phyloP scores from a whole-genome alignment of 2,329 filamentous ascomycete species.

The Epichloe typhina region DNA sequence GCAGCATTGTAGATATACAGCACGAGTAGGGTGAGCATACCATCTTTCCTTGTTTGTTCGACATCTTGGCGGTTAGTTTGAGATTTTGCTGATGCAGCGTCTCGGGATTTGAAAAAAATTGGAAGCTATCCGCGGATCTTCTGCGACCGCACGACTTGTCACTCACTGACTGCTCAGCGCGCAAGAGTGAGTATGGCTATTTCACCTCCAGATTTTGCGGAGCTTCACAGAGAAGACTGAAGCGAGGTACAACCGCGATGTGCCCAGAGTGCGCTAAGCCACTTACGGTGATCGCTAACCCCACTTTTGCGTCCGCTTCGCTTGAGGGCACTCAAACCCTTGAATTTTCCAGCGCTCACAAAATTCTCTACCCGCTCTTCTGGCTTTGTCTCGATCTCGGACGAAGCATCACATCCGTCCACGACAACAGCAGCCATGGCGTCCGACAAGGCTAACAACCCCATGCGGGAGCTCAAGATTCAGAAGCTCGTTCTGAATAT shows the following conservation, averaged over 20 bases:
- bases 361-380: constrained; percentile 17
- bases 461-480: constrained; percentile 99
- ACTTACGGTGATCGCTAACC: background rate
- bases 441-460: constrained; percentile 85
- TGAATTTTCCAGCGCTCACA: constrained; percentile 24
- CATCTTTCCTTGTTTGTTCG: constrained; percentile 97
- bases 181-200: constrained; percentile 21
- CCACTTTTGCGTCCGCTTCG: constrained; percentile 14
- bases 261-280: constrained; percentile 18
- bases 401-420: constrained; percentile 23
- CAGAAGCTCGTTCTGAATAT: constrained; percentile 99
- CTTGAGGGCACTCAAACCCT: constrained; percentile 30
- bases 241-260: constrained; percentile 18
- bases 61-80: constrained; percentile 20
- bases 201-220: constrained; percentile 31
- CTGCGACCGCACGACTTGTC: constrained; percentile 23
- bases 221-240: constrained; percentile 30
- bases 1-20: constrained; percentile 17
- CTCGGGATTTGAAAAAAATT: constrained; percentile 30
- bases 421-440: constrained; percentile 28
- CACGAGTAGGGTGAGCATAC: constrained; percentile 44
- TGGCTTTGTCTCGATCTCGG: constrained; percentile 15
- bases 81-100: constrained; percentile 19
- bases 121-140: constrained; percentile 22
- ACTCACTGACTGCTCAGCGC: constrained; percentile 26